phyloP scores from a whole-genome alignment of 345 rosid genomes.

The Schrenkiella parvula region DNA sequence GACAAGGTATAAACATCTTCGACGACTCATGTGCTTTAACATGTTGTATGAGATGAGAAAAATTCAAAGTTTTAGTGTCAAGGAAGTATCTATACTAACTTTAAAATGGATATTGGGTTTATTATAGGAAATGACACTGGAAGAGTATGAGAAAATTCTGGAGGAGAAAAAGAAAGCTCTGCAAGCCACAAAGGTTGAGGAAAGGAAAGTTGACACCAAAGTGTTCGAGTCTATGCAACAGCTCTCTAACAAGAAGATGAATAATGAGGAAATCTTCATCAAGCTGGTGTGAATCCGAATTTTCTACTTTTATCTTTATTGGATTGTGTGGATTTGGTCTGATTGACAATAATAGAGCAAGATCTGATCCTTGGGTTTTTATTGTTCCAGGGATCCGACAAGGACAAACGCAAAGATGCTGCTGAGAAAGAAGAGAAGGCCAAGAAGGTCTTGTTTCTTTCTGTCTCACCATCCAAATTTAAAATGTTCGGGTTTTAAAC shows the following conservation, averaged over 20 bases:
- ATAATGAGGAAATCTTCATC: constrained; percentile 45
- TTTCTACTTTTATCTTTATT: background rate
- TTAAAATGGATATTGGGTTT: background rate
- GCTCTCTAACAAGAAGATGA: constrained; percentile 59
- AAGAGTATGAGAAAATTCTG: constrained; percentile 74
- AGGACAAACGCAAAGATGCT: constrained; percentile 64
- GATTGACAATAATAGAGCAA: background rate
- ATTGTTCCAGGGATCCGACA: constrained; percentile 52
- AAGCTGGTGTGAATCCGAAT: constrained; percentile 45
- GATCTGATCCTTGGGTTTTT: background rate
- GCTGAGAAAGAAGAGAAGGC: constrained; percentile 58
- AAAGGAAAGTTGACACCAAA: constrained; percentile 60
- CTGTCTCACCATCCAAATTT: background rate
- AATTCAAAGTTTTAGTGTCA: background rate
- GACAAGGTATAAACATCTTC: constrained; percentile 44
- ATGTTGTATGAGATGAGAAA: background rate
- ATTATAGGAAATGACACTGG: constrained; percentile 81
- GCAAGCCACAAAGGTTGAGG: constrained; percentile 52
- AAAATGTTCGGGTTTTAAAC: background rate
- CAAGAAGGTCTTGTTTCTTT: constrained; percentile 43
- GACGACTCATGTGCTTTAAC: background rate
- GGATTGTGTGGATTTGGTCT: background rate
- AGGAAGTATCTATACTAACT: background rate
- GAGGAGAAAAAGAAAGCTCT: constrained; percentile 69
- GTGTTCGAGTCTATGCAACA: constrained; percentile 72